phyloP scores from a whole-genome alignment of 176 grass and related monocot genomes.

The Raddia distichophylla region DNA sequence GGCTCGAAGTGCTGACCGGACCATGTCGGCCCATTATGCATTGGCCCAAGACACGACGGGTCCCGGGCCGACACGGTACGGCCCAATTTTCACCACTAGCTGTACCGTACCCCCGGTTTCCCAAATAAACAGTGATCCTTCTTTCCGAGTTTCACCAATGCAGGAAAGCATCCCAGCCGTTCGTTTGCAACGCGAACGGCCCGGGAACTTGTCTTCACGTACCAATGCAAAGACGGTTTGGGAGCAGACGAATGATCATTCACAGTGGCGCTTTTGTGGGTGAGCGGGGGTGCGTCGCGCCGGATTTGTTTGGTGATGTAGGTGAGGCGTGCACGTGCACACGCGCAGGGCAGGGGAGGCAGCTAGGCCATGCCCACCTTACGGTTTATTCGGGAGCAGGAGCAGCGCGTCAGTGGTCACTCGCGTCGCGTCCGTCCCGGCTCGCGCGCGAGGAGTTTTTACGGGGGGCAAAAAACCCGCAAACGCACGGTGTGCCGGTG shows the following conservation, averaged over 20 bases:
- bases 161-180: not conserved
- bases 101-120: too few relatives aligned
- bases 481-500: too few relatives aligned
- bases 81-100: too few relatives aligned
- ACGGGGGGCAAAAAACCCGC: not conserved
- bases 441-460: not conserved
- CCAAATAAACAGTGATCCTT: not conserved
- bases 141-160: not conserved
- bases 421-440: not conserved
- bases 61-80: too few relatives aligned
- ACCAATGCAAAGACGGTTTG: not conserved
- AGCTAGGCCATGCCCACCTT: conserved; percentile 8
- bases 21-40: too few relatives aligned
- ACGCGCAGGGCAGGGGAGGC: not conserved
- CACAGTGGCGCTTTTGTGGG: not conserved
- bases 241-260: not conserved
- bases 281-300: not conserved
- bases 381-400: not conserved
- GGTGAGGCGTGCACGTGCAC: conserved; percentile 43
- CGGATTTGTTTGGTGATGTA: conserved; percentile 20
- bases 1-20: too few relatives aligned
- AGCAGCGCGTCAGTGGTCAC: conserved; percentile 30
- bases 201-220: too few relatives aligned
- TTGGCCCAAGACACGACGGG: too few relatives aligned
- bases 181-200: not conserved